These are phyloP conservation scores for Neoascochyta sp. DNA, from an alignment of 2,329 filamentous ascomycete species.

Conservation along the genomic window DNA sequence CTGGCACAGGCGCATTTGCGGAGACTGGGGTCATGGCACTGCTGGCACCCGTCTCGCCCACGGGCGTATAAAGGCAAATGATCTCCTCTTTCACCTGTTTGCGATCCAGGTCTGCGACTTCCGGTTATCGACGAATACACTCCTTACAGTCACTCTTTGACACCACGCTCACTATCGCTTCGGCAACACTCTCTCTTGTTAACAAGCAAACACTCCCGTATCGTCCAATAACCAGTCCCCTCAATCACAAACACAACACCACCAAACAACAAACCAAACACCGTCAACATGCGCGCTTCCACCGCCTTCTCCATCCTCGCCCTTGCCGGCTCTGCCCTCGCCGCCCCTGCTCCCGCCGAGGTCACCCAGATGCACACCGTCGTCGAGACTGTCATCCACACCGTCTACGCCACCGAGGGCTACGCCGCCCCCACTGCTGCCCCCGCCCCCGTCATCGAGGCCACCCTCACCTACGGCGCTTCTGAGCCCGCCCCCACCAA, in stretches of 20 bases:
- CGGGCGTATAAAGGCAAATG: slow-evolving; percentile 25
- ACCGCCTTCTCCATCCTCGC: slow-evolving; percentile 25
- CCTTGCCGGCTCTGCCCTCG: slow-evolving; percentile 31
- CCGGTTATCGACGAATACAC: slow-evolving; percentile 27
- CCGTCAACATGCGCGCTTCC: slow-evolving; percentile 28
- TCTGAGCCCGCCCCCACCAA: slow-evolving; percentile 8
- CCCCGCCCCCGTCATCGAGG: slow-evolving; percentile 5
- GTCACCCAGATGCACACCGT: slow-evolving; percentile 21
- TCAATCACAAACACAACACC: slow-evolving; percentile 8
- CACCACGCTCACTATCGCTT: slow-evolving; percentile 31
- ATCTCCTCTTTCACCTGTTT: slow-evolving; percentile 14
- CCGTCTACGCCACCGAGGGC: slow-evolving; percentile 22
- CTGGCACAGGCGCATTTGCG: slow-evolving; percentile 24
- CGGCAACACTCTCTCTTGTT: slow-evolving; percentile 26
- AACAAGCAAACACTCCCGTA: slow-evolving; percentile 6
- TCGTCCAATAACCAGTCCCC: slow-evolving; percentile 17
- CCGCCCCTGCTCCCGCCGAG: slow-evolving; percentile 16
- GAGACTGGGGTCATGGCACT: slow-evolving; percentile 24
- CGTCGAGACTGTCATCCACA: slow-evolving; percentile 27
- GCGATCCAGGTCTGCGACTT: slow-evolving; percentile 34
- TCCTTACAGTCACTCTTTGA: slow-evolving; percentile 31
- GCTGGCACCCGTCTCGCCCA: slow-evolving; percentile 24
- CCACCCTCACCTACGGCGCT: slow-evolving; percentile 4
- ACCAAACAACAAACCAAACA: slow-evolving; percentile 12
- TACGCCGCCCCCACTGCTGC: slow-evolving; percentile 3